These are phyloP conservation scores for Russula compacta DNA, from an alignment of 768 basidiomycete species.

Conservation along the genomic window DNA sequence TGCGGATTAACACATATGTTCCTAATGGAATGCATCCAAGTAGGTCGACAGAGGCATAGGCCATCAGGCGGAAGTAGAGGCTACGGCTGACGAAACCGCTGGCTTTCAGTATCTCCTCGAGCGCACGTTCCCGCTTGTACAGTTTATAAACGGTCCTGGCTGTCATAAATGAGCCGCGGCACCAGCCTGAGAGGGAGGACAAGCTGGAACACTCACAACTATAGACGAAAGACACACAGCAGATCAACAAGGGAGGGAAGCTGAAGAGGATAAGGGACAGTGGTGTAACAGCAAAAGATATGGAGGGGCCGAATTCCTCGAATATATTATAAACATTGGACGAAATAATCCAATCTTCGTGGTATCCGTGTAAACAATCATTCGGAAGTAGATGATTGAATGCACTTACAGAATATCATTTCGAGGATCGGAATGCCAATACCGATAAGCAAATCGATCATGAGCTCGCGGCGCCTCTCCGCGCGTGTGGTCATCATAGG, in stretches of 20 bases:
- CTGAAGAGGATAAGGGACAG: constrained; percentile 26
- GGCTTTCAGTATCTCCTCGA: constrained; percentile 17
- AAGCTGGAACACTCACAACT: constrained; percentile 25
- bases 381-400: neutral
- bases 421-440: constrained; percentile 16
- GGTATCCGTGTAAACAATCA: neutral
- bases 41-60: neutral
- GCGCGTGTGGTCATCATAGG: constrained; percentile 24
- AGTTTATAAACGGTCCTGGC: no score
- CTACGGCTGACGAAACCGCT: no score
- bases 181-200: neutral
- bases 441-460: no score
- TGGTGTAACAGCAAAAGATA: constrained; percentile 28
- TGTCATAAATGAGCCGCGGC: no score
- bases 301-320: constrained; percentile 39
- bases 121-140: no score
- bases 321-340: neutral
- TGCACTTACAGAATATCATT: neutral
- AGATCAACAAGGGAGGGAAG: constrained; percentile 21
- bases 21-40: neutral
- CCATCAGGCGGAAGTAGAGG: constrained; percentile 7
- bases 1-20: neutral
- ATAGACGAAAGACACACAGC: constrained; percentile 28
- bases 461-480: no score
- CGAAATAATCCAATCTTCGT: neutral